Evolutionary conservation across 441 rosid genomes (phyloP).

Genomic region (Kokia cookei): DNA sequence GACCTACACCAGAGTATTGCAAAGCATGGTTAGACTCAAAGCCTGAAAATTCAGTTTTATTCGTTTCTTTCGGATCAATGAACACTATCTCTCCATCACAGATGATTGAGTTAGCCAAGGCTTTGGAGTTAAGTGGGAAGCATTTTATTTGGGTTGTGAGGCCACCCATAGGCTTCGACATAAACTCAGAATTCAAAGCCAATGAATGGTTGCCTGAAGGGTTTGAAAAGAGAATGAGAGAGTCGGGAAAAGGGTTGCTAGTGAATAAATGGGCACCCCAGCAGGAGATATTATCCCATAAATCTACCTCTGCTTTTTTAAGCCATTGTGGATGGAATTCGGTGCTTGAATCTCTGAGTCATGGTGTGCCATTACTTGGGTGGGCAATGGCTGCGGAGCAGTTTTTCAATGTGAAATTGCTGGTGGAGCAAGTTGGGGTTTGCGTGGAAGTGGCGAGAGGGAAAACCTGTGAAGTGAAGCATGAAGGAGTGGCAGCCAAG

Average conservation of each 20-base stretch:
- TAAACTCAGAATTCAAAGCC: slow-evolving; percentile 41
- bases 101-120: slow-evolving; percentile 53
- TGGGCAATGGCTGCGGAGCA: slow-evolving; percentile 69
- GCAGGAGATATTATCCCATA: slow-evolving; percentile 43
- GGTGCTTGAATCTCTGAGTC: slow-evolving; percentile 41
- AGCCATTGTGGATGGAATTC: slow-evolving; percentile 79
- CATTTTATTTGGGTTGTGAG: slow-evolving; percentile 65
- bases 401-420: slow-evolving; percentile 49
- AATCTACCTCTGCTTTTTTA: slow-evolving; percentile 42
- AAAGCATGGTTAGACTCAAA: slow-evolving; percentile 38
- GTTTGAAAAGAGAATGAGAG: slow-evolving; percentile 33
- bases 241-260: slow-evolving; percentile 35
- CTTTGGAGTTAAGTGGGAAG: slow-evolving; percentile 34
- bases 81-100: slow-evolving; percentile 46
- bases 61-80: slow-evolving; percentile 46
- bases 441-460: slow-evolving; percentile 64
- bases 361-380: slow-evolving; percentile 52
- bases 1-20: slow-evolving; percentile 18
- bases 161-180: slow-evolving; percentile 57
- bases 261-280: slow-evolving; percentile 62
- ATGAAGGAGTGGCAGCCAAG: slow-evolving; percentile 29
- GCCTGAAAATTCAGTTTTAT: slow-evolving; percentile 40
- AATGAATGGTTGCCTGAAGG: slow-evolving; percentile 45
- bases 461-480: slow-evolving; percentile 25
- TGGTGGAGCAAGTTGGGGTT: slow-evolving; percentile 42